Evolutionary conservation across 345 rosid genomes (phyloP).

Genomic region (Salix purpurea): DNA sequence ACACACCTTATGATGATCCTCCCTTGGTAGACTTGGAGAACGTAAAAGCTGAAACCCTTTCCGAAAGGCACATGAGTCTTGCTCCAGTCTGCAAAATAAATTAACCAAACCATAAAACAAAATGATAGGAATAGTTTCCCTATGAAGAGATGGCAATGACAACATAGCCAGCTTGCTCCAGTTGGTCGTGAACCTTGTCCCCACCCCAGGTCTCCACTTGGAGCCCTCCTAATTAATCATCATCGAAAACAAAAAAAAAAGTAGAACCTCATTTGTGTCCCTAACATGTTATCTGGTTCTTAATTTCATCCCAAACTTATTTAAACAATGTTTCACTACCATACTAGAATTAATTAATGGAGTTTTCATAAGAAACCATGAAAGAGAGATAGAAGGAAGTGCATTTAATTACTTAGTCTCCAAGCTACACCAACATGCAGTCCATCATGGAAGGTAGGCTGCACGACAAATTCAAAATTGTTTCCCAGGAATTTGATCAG

Average conservation of each 20-base stretch:
- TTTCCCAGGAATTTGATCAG: constrained; percentile 50
- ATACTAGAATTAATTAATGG: neutral
- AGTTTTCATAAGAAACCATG: neutral
- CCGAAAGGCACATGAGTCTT: constrained; percentile 55
- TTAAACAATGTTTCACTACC: neutral
- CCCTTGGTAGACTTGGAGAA: constrained; percentile 66
- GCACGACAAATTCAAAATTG: constrained; percentile 48
- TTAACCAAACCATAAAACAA: neutral
- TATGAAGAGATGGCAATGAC: too few relatives aligned
- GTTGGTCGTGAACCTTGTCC: too few relatives aligned
- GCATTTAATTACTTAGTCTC: constrained; percentile 77
- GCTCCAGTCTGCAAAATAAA: constrained; percentile 52
- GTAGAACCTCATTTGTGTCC: neutral
- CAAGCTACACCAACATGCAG: constrained; percentile 59
- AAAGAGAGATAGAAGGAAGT: neutral
- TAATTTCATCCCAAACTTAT: too few relatives aligned
- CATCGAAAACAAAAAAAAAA: too few relatives aligned
- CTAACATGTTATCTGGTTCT: neutral
- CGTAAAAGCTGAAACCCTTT: constrained; percentile 66
- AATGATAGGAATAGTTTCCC: neutral
- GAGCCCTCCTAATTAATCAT: too few relatives aligned
- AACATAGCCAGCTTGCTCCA: too few relatives aligned
- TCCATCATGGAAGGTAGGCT: constrained; percentile 59
- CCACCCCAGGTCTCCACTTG: too few relatives aligned
- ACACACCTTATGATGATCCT: constrained; percentile 54